phyloP scores from a whole-genome alignment of 208 protist species.

The Crithidia thermophila region DNA sequence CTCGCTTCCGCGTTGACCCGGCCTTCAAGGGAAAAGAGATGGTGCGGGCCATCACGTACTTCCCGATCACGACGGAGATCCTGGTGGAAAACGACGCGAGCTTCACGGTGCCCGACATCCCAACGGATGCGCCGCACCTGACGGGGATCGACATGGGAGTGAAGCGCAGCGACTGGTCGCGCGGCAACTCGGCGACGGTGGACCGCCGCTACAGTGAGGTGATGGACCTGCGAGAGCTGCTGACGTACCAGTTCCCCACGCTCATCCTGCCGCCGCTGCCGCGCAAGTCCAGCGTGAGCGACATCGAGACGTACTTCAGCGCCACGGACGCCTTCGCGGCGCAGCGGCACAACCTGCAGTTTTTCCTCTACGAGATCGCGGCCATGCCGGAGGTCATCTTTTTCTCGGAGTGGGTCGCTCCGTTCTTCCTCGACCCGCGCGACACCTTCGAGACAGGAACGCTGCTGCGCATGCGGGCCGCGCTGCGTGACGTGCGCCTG shows the following conservation, averaged over 20 bases:
- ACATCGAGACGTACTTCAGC: constrained; percentile 75
- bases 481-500: constrained; percentile 45
- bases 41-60: constrained; percentile 74
- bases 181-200: constrained; percentile 46
- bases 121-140: constrained; percentile 48
- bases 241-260: constrained; percentile 73
- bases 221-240: constrained; percentile 63
- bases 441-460: constrained; percentile 72
- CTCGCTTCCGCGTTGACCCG: constrained; percentile 50
- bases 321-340: constrained; percentile 49
- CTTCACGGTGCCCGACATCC: constrained; percentile 54
- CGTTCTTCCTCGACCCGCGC: constrained; percentile 78
- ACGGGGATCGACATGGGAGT: constrained; percentile 44
- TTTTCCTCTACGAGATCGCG: constrained; percentile 77
- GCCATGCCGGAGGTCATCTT: constrained; percentile 76
- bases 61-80: constrained; percentile 65
- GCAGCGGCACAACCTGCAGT: constrained; percentile 64
- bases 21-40: constrained; percentile 57
- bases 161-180: constrained; percentile 56
- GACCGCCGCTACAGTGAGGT: constrained; percentile 88
- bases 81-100: constrained; percentile 41
- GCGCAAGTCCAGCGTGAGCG: constrained; percentile 61
- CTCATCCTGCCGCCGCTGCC: constrained; percentile 83
- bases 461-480: constrained; percentile 43
- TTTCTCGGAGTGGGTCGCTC: constrained; percentile 69